Percentiles rank a stretch among this genome's conserved stretches.
Evolutionary conservation across 441 rosid genomes (phyloP).

Genomic region (Erysimum cheiri): DNA sequence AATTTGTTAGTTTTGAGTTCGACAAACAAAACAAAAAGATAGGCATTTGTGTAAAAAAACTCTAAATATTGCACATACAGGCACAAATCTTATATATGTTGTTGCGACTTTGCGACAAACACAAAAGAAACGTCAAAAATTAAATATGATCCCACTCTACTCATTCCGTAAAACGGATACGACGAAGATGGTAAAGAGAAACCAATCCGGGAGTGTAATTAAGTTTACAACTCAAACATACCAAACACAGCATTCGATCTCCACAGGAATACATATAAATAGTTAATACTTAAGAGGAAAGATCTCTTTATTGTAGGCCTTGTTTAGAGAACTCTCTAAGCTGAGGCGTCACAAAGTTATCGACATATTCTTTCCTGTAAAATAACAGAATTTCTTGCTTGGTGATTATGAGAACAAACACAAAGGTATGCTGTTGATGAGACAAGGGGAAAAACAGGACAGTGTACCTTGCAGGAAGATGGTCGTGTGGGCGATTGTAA

Average conservation of each 20-base stretch:
- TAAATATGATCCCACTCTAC: conserved; percentile 3
- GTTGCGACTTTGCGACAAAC: neutral
- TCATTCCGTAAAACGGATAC: neutral
- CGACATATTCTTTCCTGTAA: conserved; percentile 70
- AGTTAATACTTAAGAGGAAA: neutral
- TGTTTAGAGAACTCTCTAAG: conserved; percentile 38
- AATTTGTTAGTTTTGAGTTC: no score
- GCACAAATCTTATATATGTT: no score
- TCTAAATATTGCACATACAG: neutral
- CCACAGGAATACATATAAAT: neutral
- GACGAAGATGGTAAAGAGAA: neutral
- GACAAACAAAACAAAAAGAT: no score
- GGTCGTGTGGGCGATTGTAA: conserved; percentile 89
- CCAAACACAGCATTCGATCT: conserved; percentile 25
- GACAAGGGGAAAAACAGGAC: conserved; percentile 1
- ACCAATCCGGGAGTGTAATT: neutral
- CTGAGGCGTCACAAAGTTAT: conserved; percentile 59
- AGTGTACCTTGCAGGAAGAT: conserved; percentile 81
- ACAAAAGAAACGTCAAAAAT: neutral
- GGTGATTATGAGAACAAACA: neutral
- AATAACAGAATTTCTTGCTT: neutral
- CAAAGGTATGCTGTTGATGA: neutral
- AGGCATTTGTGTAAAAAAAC: no score
- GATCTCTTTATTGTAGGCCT: conserved; percentile 17
- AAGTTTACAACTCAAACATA: conserved; percentile 32